Evolutionary conservation across 352 stramenopile genomes (phyloP).

Genomic region (Globisporangium parvum): DNA sequence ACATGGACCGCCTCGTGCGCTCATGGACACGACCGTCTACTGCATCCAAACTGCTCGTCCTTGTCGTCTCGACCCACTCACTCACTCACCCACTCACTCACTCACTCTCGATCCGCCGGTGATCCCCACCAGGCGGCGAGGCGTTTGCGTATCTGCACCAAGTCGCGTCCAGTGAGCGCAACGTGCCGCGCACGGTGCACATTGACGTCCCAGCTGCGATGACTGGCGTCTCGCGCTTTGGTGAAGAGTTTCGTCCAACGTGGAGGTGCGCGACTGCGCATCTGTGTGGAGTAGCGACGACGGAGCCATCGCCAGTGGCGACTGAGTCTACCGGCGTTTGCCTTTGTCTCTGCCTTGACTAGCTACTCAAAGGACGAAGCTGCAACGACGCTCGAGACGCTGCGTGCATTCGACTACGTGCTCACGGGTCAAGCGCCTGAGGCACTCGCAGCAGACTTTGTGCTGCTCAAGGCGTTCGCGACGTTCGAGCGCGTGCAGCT

Average conservation of each 20-base stretch:
- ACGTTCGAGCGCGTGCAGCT: slow-evolving; percentile 39
- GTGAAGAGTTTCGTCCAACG: slow-evolving; percentile 51
- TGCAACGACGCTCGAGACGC: slow-evolving; percentile 32
- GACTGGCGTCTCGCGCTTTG: slow-evolving; percentile 90
- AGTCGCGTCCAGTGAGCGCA: slow-evolving; percentile 21
- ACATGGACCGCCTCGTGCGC: slow-evolving; percentile 3
- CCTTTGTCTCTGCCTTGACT: not conserved
- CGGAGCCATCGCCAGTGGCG: not conserved
- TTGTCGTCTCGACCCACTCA: not conserved
- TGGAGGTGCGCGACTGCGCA: slow-evolving; percentile 66
- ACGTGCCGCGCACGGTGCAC: slow-evolving; percentile 56
- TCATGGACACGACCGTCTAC: not conserved
- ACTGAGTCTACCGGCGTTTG: not conserved
- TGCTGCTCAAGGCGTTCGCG: slow-evolving; percentile 39
- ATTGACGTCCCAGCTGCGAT: slow-evolving; percentile 93
- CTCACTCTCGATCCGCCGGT: no score
- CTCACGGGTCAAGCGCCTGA: slow-evolving; percentile 41
- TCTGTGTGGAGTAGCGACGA: not conserved
- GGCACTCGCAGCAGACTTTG: slow-evolving; percentile 32
- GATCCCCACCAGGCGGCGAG: slow-evolving; percentile 71
- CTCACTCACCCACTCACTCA: not conserved
- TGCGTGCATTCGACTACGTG: slow-evolving; percentile 57
- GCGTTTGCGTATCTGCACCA: slow-evolving; percentile 62
- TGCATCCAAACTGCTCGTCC: no score
- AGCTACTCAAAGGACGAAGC: slow-evolving; percentile 81